phyloP scores from a whole-genome alignment of 345 rosid species.

The Hirschfeldia incana region DNA sequence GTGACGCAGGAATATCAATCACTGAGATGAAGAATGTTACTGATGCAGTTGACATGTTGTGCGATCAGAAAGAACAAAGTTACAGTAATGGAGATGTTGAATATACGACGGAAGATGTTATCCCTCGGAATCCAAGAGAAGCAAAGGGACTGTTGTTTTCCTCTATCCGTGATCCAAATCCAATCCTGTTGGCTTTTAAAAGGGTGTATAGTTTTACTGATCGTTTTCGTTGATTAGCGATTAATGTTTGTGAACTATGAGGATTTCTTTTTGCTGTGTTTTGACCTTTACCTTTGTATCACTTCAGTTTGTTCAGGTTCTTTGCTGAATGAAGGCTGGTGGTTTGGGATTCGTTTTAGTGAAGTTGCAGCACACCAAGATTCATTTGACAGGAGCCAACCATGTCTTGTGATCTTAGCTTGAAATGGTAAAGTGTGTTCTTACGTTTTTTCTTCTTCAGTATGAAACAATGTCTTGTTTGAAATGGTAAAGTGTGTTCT shows the following conservation, averaged over 20 bases:
- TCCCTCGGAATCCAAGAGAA: conserved; percentile 82
- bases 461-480: not conserved
- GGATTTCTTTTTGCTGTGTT: conserved; percentile 5
- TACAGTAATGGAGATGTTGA: too few species aligned
- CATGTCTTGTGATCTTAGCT: conserved; percentile 23
- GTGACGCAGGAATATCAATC: too few species aligned
- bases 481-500: not conserved
- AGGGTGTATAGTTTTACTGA: too few species aligned
- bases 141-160: conserved; percentile 89
- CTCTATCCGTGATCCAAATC: conserved; percentile 78
- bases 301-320: too few species aligned
- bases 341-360: not conserved
- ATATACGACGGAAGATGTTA: conserved; percentile 34
- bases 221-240: too few species aligned
- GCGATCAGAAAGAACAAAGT: too few species aligned
- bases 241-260: too few species aligned
- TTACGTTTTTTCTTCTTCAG: not conserved
- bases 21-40: too few species aligned
- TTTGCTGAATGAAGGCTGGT: too few species aligned
- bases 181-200: conserved; percentile 79
- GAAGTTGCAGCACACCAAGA: conserved; percentile 2
- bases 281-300: too few species aligned
- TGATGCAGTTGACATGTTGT: too few species aligned
- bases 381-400: conserved; percentile 11
- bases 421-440: not conserved